phyloP scores from a whole-genome alignment of 495 filamentous ascomycete genomes.

The Talaromyces trachyspermus region DNA sequence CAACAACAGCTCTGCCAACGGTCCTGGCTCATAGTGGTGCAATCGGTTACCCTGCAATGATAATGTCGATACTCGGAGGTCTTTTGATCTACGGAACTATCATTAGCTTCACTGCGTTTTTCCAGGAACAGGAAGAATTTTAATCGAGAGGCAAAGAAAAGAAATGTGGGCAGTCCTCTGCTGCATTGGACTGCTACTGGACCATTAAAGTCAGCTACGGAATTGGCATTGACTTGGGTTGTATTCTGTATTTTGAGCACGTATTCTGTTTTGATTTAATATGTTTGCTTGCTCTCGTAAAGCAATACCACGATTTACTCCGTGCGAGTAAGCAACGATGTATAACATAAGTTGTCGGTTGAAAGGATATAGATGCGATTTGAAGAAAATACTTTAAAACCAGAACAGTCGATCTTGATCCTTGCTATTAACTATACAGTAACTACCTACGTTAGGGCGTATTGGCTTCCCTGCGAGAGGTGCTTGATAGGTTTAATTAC shows the following conservation, averaged over 20 bases:
- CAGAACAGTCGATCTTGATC: not conserved
- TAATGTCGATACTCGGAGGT: constrained; percentile 90
- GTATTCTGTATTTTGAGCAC: not conserved
- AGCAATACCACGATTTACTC: not conserved
- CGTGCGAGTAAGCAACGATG: constrained; percentile 1
- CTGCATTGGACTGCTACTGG: too few species aligned
- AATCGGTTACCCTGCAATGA: constrained; percentile 78
- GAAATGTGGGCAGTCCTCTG: not conserved
- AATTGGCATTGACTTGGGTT: too few species aligned
- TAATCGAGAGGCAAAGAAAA: constrained; percentile 15
- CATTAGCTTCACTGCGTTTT: constrained; percentile 96
- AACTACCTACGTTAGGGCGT: too few species aligned
- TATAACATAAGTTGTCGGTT: not conserved
- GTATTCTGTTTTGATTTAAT: not conserved
- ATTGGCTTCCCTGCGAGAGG: too few species aligned
- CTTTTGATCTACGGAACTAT: constrained; percentile 96
- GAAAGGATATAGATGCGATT: not conserved
- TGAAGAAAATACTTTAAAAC: not conserved
- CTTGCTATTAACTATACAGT: too few species aligned
- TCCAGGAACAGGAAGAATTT: constrained; percentile 92
- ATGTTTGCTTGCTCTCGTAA: not conserved
- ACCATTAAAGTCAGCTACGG: too few species aligned
- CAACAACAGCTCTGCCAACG: constrained; percentile 85
- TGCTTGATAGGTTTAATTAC: not conserved
- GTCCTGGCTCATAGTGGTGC: constrained; percentile 77